These are phyloP conservation scores for Neurospora sp. DNA, from an alignment of 495 filamentous ascomycete species.

Conservation along the genomic window DNA sequence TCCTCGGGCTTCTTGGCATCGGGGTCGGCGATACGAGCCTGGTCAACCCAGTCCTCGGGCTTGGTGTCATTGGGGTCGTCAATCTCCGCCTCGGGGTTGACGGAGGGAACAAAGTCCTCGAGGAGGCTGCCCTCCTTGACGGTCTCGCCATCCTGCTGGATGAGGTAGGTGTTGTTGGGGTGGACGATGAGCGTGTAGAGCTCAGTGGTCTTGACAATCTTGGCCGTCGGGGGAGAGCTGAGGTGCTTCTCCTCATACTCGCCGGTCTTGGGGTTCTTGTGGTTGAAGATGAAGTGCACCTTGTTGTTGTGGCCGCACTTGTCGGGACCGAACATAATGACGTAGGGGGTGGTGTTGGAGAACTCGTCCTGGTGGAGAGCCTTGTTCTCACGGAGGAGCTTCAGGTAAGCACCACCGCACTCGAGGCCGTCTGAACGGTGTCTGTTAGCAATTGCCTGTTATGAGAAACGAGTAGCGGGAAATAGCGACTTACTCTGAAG, in stretches of 20 bases:
- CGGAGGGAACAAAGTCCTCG: conserved; percentile 84
- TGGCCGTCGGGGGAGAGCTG: conserved; percentile 68
- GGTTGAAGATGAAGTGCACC: conserved; percentile 99
- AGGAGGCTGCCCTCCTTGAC: conserved; percentile 84
- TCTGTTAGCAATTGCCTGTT: conserved; percentile 4
- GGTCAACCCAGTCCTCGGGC: conserved; percentile 93
- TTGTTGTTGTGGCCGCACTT: conserved; percentile 99
- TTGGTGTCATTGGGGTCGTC: conserved; percentile 93
- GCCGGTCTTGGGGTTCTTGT: conserved; percentile 99
- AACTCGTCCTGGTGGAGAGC: conserved; percentile 95
- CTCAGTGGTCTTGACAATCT: conserved; percentile 79
- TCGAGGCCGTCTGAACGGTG: conserved; percentile 67
- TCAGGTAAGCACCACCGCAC: conserved; percentile 98
- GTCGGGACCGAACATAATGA: conserved; percentile 99
- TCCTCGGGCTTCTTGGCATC: conserved; percentile 93
- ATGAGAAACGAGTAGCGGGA: background rate
- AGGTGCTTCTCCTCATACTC: conserved; percentile 99
- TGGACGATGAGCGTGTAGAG: conserved; percentile 95
- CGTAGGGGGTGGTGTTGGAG: conserved; percentile 92
- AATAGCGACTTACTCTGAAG: conserved; percentile 67
- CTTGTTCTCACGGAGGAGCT: conserved; percentile 97
- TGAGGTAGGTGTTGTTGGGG: conserved; percentile 88
- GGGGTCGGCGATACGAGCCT: conserved; percentile 80
- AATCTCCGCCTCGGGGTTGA: conserved; percentile 95
- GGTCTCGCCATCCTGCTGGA: conserved; percentile 78